A percentile compares a stretch with the other conserved stretches of the same genome.
Conservation (phyloP, 2,329 filamentous ascomycete species). For the Akanthomyces dipterigenus region DNA sequence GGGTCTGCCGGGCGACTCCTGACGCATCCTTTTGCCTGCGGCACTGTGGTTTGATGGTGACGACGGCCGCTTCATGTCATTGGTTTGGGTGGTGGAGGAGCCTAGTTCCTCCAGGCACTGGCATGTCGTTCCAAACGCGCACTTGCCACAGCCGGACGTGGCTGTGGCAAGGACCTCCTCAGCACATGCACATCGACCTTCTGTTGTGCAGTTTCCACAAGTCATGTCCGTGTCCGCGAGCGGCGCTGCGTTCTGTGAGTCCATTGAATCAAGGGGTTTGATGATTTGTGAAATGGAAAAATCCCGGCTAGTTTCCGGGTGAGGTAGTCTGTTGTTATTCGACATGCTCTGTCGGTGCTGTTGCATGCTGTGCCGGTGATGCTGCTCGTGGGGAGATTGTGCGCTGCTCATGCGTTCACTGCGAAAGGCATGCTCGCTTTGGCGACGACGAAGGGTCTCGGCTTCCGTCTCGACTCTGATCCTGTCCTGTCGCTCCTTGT, state of each 20-base stretch:
- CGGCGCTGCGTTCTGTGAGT: slow-evolving; percentile 23
- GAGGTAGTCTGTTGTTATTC: slow-evolving; percentile 18
- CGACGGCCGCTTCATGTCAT: slow-evolving; percentile 41
- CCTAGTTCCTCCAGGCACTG: slow-evolving; percentile 56
- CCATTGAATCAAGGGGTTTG: slow-evolving; percentile 41
- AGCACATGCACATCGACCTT: slow-evolving; percentile 50
- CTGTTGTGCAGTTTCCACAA: slow-evolving; percentile 51
- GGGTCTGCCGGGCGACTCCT: slow-evolving; percentile 36
- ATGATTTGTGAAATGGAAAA: slow-evolving; percentile 54
- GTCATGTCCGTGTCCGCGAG: slow-evolving; percentile 30
- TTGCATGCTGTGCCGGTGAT: slow-evolving; percentile 22
- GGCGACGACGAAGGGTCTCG: slow-evolving; percentile 26
- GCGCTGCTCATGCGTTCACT: slow-evolving; percentile 18
- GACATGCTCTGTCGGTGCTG: slow-evolving; percentile 22
- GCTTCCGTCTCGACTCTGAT: slow-evolving; percentile 36
- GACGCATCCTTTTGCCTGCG: slow-evolving; percentile 50
- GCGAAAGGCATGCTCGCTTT: slow-evolving; percentile 23
- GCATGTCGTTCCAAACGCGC: slow-evolving; percentile 55
- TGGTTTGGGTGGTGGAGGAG: slow-evolving; percentile 25
- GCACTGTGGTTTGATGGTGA: slow-evolving; percentile 37
- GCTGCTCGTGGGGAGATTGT: slow-evolving; percentile 10
- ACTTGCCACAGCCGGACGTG: slow-evolving; percentile 57
- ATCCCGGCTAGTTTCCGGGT: slow-evolving; percentile 29
- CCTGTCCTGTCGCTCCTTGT: slow-evolving; percentile 47
- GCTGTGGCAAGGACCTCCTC: slow-evolving; percentile 51